Conservation (phyloP, 306 rosid species). For the Betula pendula region DNA sequence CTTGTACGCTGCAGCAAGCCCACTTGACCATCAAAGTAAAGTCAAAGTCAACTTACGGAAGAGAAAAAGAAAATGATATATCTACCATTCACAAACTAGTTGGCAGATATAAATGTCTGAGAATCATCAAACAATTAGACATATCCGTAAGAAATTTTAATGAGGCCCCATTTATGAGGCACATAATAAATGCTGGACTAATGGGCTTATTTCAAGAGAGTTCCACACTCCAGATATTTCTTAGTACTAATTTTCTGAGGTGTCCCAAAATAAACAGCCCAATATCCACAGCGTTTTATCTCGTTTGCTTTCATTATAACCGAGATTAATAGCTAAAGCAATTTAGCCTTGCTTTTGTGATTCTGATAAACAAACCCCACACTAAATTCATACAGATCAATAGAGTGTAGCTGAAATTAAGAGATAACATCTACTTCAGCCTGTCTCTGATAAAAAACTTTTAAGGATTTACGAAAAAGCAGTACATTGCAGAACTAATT, state of each 20-base stretch:
- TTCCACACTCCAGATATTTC: not conserved
- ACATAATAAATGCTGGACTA: not conserved
- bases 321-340: not conserved
- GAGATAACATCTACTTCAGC: not conserved
- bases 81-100: not conserved
- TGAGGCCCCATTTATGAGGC: not conserved
- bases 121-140: not conserved
- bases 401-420: not conserved
- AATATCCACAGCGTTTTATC: not conserved
- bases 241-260: too few species aligned
- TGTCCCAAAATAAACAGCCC: not conserved
- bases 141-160: not conserved
- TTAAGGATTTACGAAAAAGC: not conserved
- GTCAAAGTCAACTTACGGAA: conserved; percentile 8
- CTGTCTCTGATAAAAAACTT: not conserved
- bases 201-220: conserved; percentile 1
- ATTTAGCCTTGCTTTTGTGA: not conserved
- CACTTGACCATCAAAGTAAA: conserved; percentile 46
- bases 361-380: not conserved
- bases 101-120: not conserved
- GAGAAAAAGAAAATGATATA: not conserved
- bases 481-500: not conserved
- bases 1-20: conserved; percentile 94
- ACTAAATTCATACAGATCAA: not conserved
- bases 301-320: not conserved